phyloP scores from a whole-genome alignment of 768 basidiomycete genomes.

The Coprinopsis sp. region DNA sequence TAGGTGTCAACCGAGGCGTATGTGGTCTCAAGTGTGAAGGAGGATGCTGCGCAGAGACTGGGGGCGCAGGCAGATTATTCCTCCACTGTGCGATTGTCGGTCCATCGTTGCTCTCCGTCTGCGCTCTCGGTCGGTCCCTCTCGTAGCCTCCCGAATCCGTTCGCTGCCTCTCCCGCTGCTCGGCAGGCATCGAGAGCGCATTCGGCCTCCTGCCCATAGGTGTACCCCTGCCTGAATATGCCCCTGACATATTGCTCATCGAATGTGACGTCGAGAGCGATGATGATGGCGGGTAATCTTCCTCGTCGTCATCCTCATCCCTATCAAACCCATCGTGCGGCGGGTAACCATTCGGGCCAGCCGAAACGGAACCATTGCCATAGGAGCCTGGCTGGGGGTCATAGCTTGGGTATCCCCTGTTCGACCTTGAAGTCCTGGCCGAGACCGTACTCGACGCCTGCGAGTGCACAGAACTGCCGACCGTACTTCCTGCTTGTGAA shows the following conservation, averaged over 20 bases:
- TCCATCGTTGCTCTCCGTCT: constrained; percentile 66
- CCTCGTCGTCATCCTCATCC: constrained; percentile 71
- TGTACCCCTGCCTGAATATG: constrained; percentile 67
- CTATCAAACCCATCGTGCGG: constrained; percentile 68
- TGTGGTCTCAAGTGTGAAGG: constrained; percentile 33
- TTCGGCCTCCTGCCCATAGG: constrained; percentile 54
- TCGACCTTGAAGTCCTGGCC: constrained; percentile 24
- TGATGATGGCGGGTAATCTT: constrained; percentile 69
- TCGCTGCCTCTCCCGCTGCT: constrained; percentile 43
- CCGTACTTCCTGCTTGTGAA: constrained; percentile 21
- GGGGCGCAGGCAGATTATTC: constrained; percentile 34
- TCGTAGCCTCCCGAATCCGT: too few relatives aligned
- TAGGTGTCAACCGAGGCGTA: constrained; percentile 45
- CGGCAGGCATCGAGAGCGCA: constrained; percentile 54
- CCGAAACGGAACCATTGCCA: constrained; percentile 11
- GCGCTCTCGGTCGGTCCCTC: constrained; percentile 54
- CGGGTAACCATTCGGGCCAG: constrained; percentile 52
- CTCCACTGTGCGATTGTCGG: constrained; percentile 64
- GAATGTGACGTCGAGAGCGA: too few relatives aligned
- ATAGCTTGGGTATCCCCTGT: constrained; percentile 27
- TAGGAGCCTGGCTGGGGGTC: constrained; percentile 23
- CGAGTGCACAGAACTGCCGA: constrained; percentile 28
- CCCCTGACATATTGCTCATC: too few relatives aligned
- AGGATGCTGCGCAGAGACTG: constrained; percentile 22
- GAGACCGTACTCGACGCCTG: constrained; percentile 19